Base-by-base conservation (phyloP, 2,329 filamentous ascomycete species). In the Xylaria polymorpha region DNA sequence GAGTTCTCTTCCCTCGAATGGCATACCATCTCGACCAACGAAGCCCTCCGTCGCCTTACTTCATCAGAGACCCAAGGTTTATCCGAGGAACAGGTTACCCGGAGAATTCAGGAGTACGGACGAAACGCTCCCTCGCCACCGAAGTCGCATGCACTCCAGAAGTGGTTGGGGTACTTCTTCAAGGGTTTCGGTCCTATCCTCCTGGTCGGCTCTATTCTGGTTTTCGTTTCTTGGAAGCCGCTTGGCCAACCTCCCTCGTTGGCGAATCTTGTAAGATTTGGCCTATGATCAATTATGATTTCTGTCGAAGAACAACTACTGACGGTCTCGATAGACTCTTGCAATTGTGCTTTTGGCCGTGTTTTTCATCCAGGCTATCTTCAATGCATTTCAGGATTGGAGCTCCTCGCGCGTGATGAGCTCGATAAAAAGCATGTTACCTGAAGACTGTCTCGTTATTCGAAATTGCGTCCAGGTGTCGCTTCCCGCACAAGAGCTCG, bases 371-470 rank as follows among this genome's bases (percentile, higher is more conserved):
- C 88, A 91, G 74, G 92, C 90, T 18, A 86, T 83, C 2, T 94
- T 94, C 81, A 90, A 90, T 75, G 86, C 87, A 75, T 91, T 86
- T 83, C 88, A 91, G 75, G 92, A 94, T 77, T 94, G 91, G 87
- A 93, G 91, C 1, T 92, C 91, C 0, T 91, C 88, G 1, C 84
- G 90, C 5, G 91, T 94, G 64, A 94, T 94, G 92, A 87, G 89
- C 20, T 93, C 91, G 0, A 94, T 94, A 77, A 92, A 90, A 57
- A 90, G 87, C 20, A 92, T 94, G 91, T 84, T 94, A n/a, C 92
- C 92, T 0, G 91, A 93, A 73, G 85, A 89, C 67, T 93, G 90
- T 74, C 82, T 90, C 32, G 84, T 92, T 8, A 80, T 91, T 7
- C 87, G 92, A 22, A 87, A 92, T 71, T 86, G 88, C 1, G 75